Evolutionary conservation across 2,329 filamentous ascomycete genomes (phyloP), one percentile per base, ranked within the genome.

Genomic region (Fusarium redolens): DNA sequence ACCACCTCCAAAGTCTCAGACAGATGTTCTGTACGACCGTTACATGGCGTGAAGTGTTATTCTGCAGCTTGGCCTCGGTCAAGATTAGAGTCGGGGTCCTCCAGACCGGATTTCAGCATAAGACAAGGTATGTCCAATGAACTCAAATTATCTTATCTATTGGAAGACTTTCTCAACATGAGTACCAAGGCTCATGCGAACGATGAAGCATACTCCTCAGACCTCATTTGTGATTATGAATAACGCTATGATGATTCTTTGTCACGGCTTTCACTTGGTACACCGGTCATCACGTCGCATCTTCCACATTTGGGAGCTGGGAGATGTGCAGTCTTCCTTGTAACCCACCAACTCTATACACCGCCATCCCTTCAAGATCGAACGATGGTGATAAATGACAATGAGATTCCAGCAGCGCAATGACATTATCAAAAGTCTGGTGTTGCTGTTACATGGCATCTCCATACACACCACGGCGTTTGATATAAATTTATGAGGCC

Each of bases 101-200:
- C 56, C 62, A 68, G 74, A 69, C 75, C 70, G 70, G 62, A 64
- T 48, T 55, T 62, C 47, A 35, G 40, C 58, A 50, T 56, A 22
- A 41, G 31, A 28, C 33, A 13, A 47, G 22, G 13, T 33, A 41
- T 37, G 22, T 45, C 75, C 75, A 77, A 77, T 77, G 55, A 55
- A 28, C 51, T 52, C 40, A 30, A 41, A 50, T 37, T 40, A 43
- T 71, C 77, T 77, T 77, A 77, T 77, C 75, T 76, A 31, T 61
- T 45, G 37, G 47, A 40, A 40, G 28, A 35, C 35, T 37, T 12
- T 40, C 59, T 43, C 44, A 45, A 50, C 45, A 33, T 47, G 17
- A 47, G 25, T 35, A 13, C 18, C 38, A 22, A 65, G 56, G 45
- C 54, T 31, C 56, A 65, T 64, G 56, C 48, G 61, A 62, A 72